phyloP scores from a whole-genome alignment of 2,329 filamentous ascomycete genomes.

The Myriangium duriaei region DNA sequence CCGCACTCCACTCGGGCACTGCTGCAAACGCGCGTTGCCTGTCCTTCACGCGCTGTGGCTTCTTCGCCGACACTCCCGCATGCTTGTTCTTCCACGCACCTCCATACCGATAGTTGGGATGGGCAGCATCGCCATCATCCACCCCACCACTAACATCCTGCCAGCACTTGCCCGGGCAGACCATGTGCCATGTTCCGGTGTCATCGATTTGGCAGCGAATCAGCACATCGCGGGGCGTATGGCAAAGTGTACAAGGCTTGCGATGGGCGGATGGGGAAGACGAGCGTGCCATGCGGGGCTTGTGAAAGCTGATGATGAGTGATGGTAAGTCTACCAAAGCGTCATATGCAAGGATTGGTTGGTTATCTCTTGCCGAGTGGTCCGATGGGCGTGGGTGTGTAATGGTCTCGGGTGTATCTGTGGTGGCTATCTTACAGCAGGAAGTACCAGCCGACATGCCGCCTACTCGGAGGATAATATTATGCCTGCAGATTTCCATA shows the following conservation, averaged over 20 bases:
- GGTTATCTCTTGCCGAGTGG: too few species aligned
- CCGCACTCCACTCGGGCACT: slow-evolving; percentile 2
- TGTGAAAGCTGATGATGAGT: too few species aligned
- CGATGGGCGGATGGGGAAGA: slow-evolving; percentile 12
- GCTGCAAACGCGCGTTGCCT: slow-evolving; percentile 16
- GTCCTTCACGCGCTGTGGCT: slow-evolving; percentile 28
- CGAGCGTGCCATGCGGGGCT: neutral
- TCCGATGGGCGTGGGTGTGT: too few species aligned
- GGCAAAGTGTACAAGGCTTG: slow-evolving; percentile 32
- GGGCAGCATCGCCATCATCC: slow-evolving; percentile 28
- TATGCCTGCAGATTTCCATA: too few species aligned
- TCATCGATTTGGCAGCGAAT: slow-evolving; percentile 33
- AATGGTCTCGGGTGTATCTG: too few species aligned
- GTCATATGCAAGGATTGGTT: too few species aligned
- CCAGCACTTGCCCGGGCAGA: slow-evolving; percentile 34
- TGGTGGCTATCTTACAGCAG: too few species aligned
- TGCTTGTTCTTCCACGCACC: slow-evolving; percentile 34
- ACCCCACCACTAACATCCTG: slow-evolving; percentile 30
- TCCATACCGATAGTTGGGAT: slow-evolving; percentile 26
- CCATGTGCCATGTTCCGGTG: slow-evolving; percentile 29
- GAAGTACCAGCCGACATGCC: too few species aligned
- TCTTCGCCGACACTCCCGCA: slow-evolving; percentile 29
- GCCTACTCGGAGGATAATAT: too few species aligned
- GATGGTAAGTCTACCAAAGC: too few species aligned
- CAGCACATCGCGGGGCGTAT: slow-evolving; percentile 25